A percentile compares a stretch with the other conserved stretches of the same genome.
Conservation (phyloP, 2,329 filamentous ascomycete genomes). For the Xylaria sp. region DNA sequence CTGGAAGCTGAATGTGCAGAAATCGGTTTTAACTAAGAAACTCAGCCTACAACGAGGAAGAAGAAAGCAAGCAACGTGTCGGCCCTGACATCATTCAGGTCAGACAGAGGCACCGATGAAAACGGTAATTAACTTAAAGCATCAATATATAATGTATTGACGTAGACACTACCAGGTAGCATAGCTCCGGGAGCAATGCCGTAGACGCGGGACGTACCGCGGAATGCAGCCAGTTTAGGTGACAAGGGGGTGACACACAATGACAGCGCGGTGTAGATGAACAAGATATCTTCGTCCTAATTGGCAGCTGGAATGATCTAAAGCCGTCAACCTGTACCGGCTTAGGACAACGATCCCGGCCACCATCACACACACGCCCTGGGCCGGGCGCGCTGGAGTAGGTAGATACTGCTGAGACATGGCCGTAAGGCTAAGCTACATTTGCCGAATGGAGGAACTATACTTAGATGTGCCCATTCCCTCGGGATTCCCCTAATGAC, state of each 20-base stretch:
- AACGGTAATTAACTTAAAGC: slow-evolving; percentile 3
- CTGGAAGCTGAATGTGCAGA: neutral
- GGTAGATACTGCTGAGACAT: slow-evolving; percentile 24
- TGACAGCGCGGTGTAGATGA: neutral
- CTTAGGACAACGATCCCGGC: slow-evolving; percentile 33
- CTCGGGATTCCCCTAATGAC: slow-evolving; percentile 17
- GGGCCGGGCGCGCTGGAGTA: slow-evolving; percentile 4
- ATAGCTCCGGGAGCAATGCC: neutral
- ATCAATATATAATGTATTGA: neutral
- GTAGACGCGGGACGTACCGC: slow-evolving; percentile 6
- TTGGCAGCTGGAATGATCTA: slow-evolving; percentile 20
- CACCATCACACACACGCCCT: slow-evolving; percentile 25
- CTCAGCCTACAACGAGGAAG: slow-evolving; percentile 30
- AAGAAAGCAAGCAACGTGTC: slow-evolving; percentile 15
- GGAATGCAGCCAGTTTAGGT: slow-evolving; percentile 21
- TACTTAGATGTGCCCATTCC: slow-evolving; percentile 22
- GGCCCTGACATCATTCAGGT: slow-evolving; percentile 1
- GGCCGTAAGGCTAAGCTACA: slow-evolving; percentile 8
- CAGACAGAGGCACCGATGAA: slow-evolving; percentile 21
- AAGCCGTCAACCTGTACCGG: slow-evolving; percentile 27
- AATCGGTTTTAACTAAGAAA: neutral
- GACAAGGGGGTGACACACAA: neutral
- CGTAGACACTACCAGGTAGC: slow-evolving; percentile 3
- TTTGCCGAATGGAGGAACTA: slow-evolving; percentile 21
- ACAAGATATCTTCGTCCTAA: slow-evolving; percentile 26